Conservation (phyloP, 148 eudicot genomes). For the Vaccinium darrowii region DNA sequence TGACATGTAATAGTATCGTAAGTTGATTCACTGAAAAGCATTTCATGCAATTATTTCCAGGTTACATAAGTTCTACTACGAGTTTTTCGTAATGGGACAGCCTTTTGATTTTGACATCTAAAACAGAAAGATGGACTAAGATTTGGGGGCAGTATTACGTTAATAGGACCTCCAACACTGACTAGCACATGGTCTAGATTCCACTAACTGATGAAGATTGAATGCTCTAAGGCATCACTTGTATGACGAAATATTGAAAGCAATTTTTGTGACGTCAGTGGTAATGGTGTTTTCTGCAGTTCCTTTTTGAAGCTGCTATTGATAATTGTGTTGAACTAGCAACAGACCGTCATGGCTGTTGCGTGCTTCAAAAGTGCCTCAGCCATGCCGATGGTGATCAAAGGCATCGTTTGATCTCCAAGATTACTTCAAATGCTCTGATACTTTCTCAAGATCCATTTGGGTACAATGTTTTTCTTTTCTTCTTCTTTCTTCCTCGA, state of each 20-base stretch:
- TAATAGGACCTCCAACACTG: conserved; percentile 2
- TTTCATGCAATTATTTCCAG: not conserved
- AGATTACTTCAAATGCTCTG: conserved; percentile 37
- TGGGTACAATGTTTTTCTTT: conserved; percentile 20
- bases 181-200: not conserved
- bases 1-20: not conserved
- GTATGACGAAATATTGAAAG: not conserved
- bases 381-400: conserved; percentile 31
- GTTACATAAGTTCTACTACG: not conserved
- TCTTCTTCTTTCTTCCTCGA: not conserved
- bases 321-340: conserved; percentile 38
- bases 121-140: not conserved
- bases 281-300: conserved; percentile 23
- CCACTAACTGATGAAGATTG: not conserved
- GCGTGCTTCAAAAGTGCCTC: conserved; percentile 42
- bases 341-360: conserved; percentile 42
- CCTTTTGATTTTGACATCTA: not conserved
- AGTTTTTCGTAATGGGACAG: not conserved
- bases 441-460: conserved; percentile 43
- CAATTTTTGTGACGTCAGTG: not conserved
- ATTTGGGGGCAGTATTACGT: not conserved
- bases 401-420: conserved; percentile 26
- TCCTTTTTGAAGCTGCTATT: conserved; percentile 39
- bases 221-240: not conserved
- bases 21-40: not conserved